These are phyloP conservation scores for Saururus chinensis DNA, from an alignment of 164 flowering plant species.

Conservation along the genomic window DNA sequence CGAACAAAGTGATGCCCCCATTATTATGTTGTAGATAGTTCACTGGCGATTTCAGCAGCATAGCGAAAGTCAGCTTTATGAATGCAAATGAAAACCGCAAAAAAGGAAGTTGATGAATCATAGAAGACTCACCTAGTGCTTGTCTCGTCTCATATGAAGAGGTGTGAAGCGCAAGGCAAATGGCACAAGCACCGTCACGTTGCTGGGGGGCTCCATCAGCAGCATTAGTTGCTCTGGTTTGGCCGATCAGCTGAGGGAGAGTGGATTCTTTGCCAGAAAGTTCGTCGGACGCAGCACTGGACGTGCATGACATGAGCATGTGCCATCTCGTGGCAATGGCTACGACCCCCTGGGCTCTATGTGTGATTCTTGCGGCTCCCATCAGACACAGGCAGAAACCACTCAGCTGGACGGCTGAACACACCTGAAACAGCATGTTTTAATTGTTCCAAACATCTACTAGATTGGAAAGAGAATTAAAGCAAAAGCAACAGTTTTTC, in stretches of 20 bases:
- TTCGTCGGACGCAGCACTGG: constrained; percentile 1
- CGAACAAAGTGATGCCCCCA: constrained; percentile 73
- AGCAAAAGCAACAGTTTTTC: too few relatives aligned
- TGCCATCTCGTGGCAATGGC: constrained; percentile 76
- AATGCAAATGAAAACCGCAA: background rate
- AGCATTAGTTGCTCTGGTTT: background rate
- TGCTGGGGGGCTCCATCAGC: constrained; percentile 7
- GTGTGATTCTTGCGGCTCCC: constrained; percentile 82
- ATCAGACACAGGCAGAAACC: constrained; percentile 60
- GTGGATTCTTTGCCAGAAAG: background rate
- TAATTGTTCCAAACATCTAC: background rate
- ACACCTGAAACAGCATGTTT: constrained; percentile 26
- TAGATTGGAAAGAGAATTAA: too few relatives aligned
- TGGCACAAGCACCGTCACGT: background rate
- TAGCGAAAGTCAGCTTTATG: background rate
- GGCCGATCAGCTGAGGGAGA: background rate
- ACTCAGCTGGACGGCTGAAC: constrained; percentile 64
- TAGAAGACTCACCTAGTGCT: constrained; percentile 49
- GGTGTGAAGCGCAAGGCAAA: constrained; percentile 9
- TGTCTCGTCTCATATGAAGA: constrained; percentile 53
- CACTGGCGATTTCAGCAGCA: constrained; percentile 32
- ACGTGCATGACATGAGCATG: constrained; percentile 29
- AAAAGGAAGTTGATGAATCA: background rate
- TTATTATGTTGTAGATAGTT: constrained; percentile 63
- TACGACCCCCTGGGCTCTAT: constrained; percentile 67